Evolutionary conservation across 495 filamentous ascomycete genomes (phyloP).

Genomic region (Venustampulla echinocandica): DNA sequence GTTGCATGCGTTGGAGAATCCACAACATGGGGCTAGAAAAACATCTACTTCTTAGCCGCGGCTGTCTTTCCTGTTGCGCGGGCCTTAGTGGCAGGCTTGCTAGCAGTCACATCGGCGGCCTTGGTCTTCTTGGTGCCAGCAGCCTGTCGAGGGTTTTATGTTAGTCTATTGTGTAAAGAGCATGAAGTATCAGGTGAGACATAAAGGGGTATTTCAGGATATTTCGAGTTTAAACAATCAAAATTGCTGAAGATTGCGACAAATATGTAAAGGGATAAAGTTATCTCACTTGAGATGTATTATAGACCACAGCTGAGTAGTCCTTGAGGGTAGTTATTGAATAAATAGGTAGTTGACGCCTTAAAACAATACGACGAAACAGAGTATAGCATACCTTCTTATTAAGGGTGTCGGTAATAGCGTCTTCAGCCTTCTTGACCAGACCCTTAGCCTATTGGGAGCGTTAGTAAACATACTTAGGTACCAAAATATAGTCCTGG

Average conservation of each 20-base stretch:
- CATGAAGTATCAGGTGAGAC: no score
- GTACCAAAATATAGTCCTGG: background rate
- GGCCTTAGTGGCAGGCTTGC: constrained; percentile 19
- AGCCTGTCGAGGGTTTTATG: constrained; percentile 17
- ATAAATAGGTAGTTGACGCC: constrained; percentile 20
- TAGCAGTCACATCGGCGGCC: constrained; percentile 25
- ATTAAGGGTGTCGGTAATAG: constrained; percentile 17
- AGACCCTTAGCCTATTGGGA: constrained; percentile 35
- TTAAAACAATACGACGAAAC: constrained; percentile 16
- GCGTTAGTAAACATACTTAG: constrained; percentile 27
- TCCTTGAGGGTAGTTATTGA: constrained; percentile 3
- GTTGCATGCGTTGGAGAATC: no score
- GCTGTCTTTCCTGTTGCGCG: no score
- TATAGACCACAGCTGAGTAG: background rate
- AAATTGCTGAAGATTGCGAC: no score
- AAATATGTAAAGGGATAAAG: background rate
- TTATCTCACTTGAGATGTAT: constrained; percentile 2
- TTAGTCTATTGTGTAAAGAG: no score
- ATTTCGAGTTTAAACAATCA: no score
- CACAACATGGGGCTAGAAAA: no score
- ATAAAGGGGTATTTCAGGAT: no score
- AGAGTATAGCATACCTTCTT: constrained; percentile 20
- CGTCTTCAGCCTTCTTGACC: constrained; percentile 34
- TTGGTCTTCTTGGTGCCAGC: constrained; percentile 32
- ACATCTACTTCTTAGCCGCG: background rate